A percentile compares a stretch with the other conserved stretches of the same genome.
Evolutionary conservation across 768 basidiomycete species (phyloP).

Genomic region (Bullera alba): DNA sequence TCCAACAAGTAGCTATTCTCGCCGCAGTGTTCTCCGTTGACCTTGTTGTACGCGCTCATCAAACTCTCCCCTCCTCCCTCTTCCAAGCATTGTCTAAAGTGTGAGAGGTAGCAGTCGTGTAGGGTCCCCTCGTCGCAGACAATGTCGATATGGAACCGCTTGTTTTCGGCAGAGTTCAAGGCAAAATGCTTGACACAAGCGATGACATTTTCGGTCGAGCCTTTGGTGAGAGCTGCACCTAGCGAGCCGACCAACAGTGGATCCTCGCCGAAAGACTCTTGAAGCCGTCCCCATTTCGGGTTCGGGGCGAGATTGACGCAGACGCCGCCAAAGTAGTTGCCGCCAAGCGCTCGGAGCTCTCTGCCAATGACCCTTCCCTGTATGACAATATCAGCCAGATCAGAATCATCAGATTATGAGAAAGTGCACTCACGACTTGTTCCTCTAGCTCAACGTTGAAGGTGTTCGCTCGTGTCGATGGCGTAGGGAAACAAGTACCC

Average conservation of each 20-base stretch:
- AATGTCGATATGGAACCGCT: background rate
- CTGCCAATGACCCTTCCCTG: too few relatives aligned
- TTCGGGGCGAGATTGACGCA: background rate
- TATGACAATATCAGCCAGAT: too few relatives aligned
- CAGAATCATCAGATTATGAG: too few relatives aligned
- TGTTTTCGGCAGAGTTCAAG: constrained; percentile 3
- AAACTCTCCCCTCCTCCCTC: constrained; percentile 1
- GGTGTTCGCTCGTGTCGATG: too few relatives aligned
- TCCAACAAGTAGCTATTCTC: constrained; percentile 3
- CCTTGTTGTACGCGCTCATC: constrained; percentile 7
- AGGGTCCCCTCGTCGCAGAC: background rate
- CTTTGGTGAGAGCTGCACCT: constrained; percentile 1
- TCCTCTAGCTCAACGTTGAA: too few relatives aligned
- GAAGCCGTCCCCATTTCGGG: background rate
- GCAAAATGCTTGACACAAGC: constrained; percentile 9
- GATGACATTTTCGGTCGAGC: constrained; percentile 1
- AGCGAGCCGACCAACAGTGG: background rate
- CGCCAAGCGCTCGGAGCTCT: too few relatives aligned
- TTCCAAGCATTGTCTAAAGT: constrained; percentile 1
- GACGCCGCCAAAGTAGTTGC: too few relatives aligned
- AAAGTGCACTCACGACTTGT: too few relatives aligned
- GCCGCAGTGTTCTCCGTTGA: constrained; percentile 1
- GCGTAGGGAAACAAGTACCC: too few relatives aligned
- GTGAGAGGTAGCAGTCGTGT: constrained; percentile 7
- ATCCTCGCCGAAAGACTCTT: background rate